phyloP scores from a whole-genome alignment of 2,329 filamentous ascomycete species.

The Clarireedia paspali region DNA sequence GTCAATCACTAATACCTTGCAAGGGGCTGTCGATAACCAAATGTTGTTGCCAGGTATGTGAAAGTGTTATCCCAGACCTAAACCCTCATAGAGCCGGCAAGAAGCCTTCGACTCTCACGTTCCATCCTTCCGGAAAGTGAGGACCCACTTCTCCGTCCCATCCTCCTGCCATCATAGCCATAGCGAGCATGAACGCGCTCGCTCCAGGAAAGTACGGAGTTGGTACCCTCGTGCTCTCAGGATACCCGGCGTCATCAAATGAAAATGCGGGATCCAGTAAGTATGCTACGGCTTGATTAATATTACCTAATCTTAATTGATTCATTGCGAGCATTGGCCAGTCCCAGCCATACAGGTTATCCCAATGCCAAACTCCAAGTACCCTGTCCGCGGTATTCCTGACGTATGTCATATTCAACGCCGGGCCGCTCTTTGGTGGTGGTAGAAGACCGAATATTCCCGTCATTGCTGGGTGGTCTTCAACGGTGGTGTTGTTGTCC shows the following conservation, averaged over 20 bases:
- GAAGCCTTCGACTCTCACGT: constrained; percentile 42
- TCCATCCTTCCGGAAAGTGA: constrained; percentile 43
- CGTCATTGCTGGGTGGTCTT: constrained; percentile 37
- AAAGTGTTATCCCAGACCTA: constrained; percentile 34
- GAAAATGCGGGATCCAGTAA: constrained; percentile 41
- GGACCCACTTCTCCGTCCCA: constrained; percentile 42
- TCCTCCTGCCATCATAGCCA: constrained; percentile 49
- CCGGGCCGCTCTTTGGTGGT: constrained; percentile 24
- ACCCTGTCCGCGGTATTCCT: constrained; percentile 34
- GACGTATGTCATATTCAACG: constrained; percentile 32
- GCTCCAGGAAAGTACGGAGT: constrained; percentile 51
- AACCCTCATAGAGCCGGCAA: constrained; percentile 47
- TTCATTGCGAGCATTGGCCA: constrained; percentile 41
- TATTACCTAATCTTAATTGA: constrained; percentile 35
- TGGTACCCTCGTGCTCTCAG: constrained; percentile 42
- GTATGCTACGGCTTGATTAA: constrained; percentile 34
- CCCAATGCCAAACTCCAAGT: constrained; percentile 34
- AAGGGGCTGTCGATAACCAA: too few relatives aligned
- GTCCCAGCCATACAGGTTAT: constrained; percentile 39
- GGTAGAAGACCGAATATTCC: constrained; percentile 39
- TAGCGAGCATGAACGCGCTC: constrained; percentile 41
- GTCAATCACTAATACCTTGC: too few relatives aligned
- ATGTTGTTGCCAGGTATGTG: too few relatives aligned
- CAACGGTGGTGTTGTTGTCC: constrained; percentile 24
- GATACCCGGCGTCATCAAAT: constrained; percentile 51